Conservation (phyloP, 164 flowering plant species). For the Stephania cephalantha region DNA sequence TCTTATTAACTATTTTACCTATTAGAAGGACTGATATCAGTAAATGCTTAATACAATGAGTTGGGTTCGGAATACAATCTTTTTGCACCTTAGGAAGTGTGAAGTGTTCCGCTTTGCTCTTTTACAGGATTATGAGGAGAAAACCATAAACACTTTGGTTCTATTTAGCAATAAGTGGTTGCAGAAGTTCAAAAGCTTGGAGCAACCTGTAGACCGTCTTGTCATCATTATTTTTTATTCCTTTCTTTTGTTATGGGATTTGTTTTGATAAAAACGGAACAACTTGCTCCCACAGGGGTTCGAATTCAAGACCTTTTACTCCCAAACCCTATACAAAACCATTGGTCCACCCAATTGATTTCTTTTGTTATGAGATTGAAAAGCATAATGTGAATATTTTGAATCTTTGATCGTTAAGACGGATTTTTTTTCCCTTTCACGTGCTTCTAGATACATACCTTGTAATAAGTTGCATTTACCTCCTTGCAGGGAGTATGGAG, state of each 20-base stretch:
- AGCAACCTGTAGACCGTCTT: background rate
- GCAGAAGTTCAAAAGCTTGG: background rate
- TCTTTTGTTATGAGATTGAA: background rate
- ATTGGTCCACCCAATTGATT: too few species aligned
- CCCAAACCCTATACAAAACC: too few species aligned
- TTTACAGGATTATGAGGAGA: background rate
- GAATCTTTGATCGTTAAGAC: background rate
- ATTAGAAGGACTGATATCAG: too few species aligned
- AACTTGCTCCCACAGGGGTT: too few species aligned
- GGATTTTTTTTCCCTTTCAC: background rate
- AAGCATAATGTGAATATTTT: background rate
- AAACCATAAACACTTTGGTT: background rate
- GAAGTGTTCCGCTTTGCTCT: background rate
- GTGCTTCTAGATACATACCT: background rate
- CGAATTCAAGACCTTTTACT: too few species aligned
- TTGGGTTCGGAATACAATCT: background rate
- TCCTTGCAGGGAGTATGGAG: constrained; percentile 34
- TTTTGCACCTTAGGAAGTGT: background rate
- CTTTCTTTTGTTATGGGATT: background rate
- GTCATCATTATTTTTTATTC: background rate
- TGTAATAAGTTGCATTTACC: background rate
- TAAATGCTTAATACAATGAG: background rate
- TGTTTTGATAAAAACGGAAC: too few species aligned
- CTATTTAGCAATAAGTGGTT: background rate
- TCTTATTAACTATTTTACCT: background rate